phyloP scores from a whole-genome alignment of 352 stramenopile species.

The Blastocystis hominis region DNA sequence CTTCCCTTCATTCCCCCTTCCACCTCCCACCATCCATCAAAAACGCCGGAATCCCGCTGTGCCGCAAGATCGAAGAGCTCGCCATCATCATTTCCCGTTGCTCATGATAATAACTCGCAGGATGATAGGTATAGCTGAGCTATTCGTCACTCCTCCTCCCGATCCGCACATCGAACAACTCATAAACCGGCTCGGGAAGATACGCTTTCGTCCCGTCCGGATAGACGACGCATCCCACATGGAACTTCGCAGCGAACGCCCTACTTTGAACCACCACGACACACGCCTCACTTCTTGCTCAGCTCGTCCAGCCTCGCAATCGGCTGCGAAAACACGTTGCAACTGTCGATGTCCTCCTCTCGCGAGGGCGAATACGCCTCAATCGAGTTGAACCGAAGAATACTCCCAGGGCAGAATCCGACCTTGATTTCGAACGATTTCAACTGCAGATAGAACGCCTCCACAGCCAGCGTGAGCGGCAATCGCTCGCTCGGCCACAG shows the following conservation, averaged over 20 bases:
- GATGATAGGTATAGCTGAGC: not conserved
- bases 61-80: not conserved
- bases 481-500: constrained; percentile 19
- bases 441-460: constrained; percentile 44
- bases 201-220: not conserved
- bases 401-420: constrained; percentile 1
- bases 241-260: constrained; percentile 21
- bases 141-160: not conserved
- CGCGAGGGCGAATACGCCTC: not conserved
- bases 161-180: not conserved
- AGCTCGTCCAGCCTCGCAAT: not conserved
- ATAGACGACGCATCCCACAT: not conserved
- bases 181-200: constrained; percentile 21
- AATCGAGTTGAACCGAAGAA: constrained; percentile 16
- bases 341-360: not conserved
- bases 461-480: not conserved
- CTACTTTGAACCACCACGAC: not conserved
- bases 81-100: not conserved
- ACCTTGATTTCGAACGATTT: constrained; percentile 26
- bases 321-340: constrained; percentile 5
- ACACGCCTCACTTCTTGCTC: not conserved
- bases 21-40: not conserved
- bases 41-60: not conserved
- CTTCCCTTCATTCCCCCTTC: not conserved
- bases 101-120: not conserved